These are phyloP conservation scores for Penicillium egyptiacum DNA, from an alignment of 495 filamentous ascomycete species.

Conservation along the genomic window DNA sequence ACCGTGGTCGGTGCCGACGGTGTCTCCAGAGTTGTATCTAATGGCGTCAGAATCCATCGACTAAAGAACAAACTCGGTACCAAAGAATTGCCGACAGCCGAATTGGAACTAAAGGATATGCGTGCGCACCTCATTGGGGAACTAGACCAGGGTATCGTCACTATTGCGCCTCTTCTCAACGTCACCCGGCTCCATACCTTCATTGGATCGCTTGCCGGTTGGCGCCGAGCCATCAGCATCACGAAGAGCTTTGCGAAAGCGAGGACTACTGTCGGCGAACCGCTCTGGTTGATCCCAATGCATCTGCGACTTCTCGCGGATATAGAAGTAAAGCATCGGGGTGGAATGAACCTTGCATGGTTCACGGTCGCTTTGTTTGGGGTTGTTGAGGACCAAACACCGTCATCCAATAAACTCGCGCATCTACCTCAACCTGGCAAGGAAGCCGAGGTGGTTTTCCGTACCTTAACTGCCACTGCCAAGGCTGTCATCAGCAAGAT, in stretches of 20 bases:
- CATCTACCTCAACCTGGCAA: slow-evolving; percentile 30
- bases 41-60: slow-evolving; percentile 64
- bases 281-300: slow-evolving; percentile 55
- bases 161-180: slow-evolving; percentile 65
- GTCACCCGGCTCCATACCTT: slow-evolving; percentile 67
- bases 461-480: slow-evolving; percentile 62
- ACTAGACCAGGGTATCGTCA: slow-evolving; percentile 62
- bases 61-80: slow-evolving; percentile 73
- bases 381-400: slow-evolving; percentile 41
- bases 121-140: slow-evolving; percentile 64
- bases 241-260: slow-evolving; percentile 58
- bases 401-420: slow-evolving; percentile 15
- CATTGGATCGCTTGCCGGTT: slow-evolving; percentile 54
- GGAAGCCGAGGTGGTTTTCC: slow-evolving; percentile 52
- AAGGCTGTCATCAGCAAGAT: slow-evolving; percentile 64
- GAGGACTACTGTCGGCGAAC: slow-evolving; percentile 50
- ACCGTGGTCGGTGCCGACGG: slow-evolving; percentile 35
- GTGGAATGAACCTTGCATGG: slow-evolving; percentile 58
- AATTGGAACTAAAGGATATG: slow-evolving; percentile 62
- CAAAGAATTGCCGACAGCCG: slow-evolving; percentile 66
- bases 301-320: slow-evolving; percentile 63
- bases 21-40: slow-evolving; percentile 41
- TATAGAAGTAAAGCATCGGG: slow-evolving; percentile 53
- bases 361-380: slow-evolving; percentile 61
- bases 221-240: slow-evolving; percentile 62